Evolutionary conservation across 805 yeast species (phyloP).

Genomic region (Candida ipomoeae): DNA sequence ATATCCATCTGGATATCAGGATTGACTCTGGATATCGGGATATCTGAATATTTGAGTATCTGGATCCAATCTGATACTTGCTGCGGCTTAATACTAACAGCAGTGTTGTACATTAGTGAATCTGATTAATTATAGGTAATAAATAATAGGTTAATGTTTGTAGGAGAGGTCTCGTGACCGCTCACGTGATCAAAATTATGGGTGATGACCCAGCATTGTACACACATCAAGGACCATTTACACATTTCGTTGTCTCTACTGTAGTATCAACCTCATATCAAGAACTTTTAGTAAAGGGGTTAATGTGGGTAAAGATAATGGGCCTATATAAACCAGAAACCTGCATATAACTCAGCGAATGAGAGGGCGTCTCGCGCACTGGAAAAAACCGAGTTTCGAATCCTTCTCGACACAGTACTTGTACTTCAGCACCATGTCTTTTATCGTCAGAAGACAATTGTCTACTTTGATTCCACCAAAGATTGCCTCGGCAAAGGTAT

Average conservation of each 20-base stretch:
- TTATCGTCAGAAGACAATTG: slow-evolving; percentile 84
- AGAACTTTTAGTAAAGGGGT: too few species aligned
- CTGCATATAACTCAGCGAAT: slow-evolving; percentile 20
- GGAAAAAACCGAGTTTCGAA: slow-evolving; percentile 15
- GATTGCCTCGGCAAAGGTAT: slow-evolving; percentile 91
- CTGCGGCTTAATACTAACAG: slow-evolving; percentile 21
- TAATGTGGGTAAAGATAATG: too few species aligned
- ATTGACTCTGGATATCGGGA: too few species aligned
- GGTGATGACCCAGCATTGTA: too few species aligned
- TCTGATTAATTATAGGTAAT: slow-evolving; percentile 9
- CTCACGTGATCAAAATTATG: background rate
- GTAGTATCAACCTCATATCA: too few species aligned
- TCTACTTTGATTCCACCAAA: slow-evolving; percentile 98
- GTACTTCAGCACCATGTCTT: slow-evolving; percentile 53
- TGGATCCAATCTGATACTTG: too few species aligned
- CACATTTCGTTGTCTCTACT: too few species aligned
- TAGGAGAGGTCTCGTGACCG: background rate
- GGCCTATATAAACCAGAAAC: background rate
- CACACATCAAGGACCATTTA: too few species aligned
- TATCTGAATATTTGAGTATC: too few species aligned
- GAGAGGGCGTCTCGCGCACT: slow-evolving; percentile 15
- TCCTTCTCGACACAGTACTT: slow-evolving; percentile 6
- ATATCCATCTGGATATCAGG: too few species aligned
- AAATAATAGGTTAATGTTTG: background rate
- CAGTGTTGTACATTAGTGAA: slow-evolving; percentile 43